A percentile compares a stretch with the other conserved stretches of the same genome.
These are phyloP conservation scores for Chytriomyces confervae DNA, from an alignment of 192 early-diverging fungal species.

Conservation along the genomic window DNA sequence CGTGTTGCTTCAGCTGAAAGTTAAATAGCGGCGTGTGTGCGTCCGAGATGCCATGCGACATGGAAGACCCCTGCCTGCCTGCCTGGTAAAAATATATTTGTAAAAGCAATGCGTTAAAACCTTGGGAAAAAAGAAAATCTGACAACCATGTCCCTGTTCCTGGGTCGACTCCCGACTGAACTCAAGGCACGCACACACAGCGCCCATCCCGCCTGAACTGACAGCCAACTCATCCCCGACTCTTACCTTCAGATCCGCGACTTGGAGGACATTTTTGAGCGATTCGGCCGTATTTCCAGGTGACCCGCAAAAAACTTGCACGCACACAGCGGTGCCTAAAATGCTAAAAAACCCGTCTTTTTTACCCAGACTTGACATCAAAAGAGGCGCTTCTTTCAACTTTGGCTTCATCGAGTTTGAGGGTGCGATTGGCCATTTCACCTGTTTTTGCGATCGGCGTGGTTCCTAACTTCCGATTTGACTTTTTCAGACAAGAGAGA, in stretches of 20 bases:
- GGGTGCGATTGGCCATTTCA: background rate
- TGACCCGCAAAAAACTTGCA: too few species aligned
- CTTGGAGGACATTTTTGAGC: constrained; percentile 19
- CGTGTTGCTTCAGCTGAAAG: too few species aligned
- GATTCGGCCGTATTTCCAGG: constrained; percentile 15
- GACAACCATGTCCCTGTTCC: background rate
- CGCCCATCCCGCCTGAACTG: background rate
- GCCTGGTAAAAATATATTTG: too few species aligned
- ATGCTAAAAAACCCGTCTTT: too few species aligned
- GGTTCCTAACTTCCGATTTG: too few species aligned
- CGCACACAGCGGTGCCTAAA: too few species aligned
- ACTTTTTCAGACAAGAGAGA: constrained; percentile 38
- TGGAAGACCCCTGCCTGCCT: too few species aligned
- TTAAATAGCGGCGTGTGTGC: too few species aligned
- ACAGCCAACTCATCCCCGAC: background rate
- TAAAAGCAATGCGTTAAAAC: too few species aligned
- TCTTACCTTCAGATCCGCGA: background rate
- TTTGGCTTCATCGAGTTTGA: constrained; percentile 62
- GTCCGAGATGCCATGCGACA: too few species aligned
- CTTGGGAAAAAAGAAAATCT: background rate
- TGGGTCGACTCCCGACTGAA: background rate
- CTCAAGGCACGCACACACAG: background rate
- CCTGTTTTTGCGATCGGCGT: too few species aligned
- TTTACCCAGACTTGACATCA: constrained; percentile 40
- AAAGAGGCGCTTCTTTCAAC: constrained; percentile 48